These are phyloP conservation scores for Fusarium tricinctum DNA, from an alignment of 2,329 filamentous ascomycete species.

Conservation along the genomic window DNA sequence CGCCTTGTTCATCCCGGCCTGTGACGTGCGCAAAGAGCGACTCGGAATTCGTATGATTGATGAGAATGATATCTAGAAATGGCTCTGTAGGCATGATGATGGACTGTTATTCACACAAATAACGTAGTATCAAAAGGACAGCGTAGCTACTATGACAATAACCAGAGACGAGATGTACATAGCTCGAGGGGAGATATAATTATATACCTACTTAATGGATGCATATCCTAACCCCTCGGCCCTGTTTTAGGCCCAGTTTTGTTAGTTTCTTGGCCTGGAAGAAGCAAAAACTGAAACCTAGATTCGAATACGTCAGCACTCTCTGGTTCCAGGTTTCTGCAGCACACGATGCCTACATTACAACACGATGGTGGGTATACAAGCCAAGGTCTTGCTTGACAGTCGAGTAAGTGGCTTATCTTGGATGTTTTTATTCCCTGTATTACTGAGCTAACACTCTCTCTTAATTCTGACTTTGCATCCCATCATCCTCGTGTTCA, in stretches of 20 bases:
- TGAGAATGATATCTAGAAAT: conserved; percentile 70
- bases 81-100: conserved; percentile 36
- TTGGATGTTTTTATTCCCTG: background rate
- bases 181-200: background rate
- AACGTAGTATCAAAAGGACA: background rate
- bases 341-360: background rate
- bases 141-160: background rate
- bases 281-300: conserved; percentile 7
- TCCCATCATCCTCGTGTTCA: background rate
- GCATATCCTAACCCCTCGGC: conserved; percentile 21
- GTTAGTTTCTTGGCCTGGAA: conserved; percentile 21
- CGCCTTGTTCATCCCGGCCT: conserved; percentile 69
- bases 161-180: background rate
- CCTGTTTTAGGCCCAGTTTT: conserved; percentile 42
- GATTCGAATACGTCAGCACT: conserved; percentile 30
- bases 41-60: conserved; percentile 74
- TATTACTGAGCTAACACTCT: background rate
- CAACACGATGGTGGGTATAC: background rate
- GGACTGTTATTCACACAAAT: conserved; percentile 4
- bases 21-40: conserved; percentile 77
- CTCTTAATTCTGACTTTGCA: background rate
- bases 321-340: conserved; percentile 26
- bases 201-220: conserved; percentile 3
- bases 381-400: background rate
- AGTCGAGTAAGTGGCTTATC: background rate